Evolutionary conservation across 2,329 filamentous ascomycete species (phyloP).

Genomic region (Sarocladium strictum): DNA sequence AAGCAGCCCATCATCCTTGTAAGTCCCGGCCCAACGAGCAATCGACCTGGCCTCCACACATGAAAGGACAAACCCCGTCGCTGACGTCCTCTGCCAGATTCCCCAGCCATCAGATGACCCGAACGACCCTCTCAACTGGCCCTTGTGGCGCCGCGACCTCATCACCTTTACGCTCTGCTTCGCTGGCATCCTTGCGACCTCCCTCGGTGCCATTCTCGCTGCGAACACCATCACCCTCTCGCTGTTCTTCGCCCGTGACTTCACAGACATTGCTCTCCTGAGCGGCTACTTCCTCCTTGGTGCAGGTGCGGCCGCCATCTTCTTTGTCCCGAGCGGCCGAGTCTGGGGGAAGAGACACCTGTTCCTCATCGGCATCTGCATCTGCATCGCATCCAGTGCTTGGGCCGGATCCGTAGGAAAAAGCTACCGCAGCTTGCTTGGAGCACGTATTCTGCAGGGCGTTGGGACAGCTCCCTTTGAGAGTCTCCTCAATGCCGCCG

Average conservation of each 20-base stretch:
- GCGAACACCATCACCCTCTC: conserved; percentile 79
- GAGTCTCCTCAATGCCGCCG: conserved; percentile 78
- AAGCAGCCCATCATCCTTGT: conserved; percentile 70
- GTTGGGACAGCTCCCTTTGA: conserved; percentile 85
- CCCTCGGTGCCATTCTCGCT: conserved; percentile 79
- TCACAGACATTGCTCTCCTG: conserved; percentile 73
- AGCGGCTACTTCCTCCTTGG: conserved; percentile 86
- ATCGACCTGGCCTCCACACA: too few species aligned
- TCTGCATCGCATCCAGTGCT: conserved; percentile 66
- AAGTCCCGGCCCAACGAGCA: conserved; percentile 14
- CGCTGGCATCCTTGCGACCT: conserved; percentile 75
- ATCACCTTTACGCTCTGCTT: conserved; percentile 75
- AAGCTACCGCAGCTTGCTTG: conserved; percentile 67
- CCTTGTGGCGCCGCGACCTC: conserved; percentile 75
- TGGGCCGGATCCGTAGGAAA: conserved; percentile 69
- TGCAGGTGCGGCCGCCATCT: conserved; percentile 71
- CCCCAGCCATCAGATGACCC: conserved; percentile 89
- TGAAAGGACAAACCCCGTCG: too few species aligned
- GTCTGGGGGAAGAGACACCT: conserved; percentile 92
- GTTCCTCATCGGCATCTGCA: conserved; percentile 69
- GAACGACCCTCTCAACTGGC: conserved; percentile 84
- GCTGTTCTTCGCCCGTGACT: conserved; percentile 55
- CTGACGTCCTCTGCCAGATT: conserved; percentile 27
- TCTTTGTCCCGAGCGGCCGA: conserved; percentile 81
- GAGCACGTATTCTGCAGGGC: conserved; percentile 78